A percentile compares a stretch with the other conserved stretches of the same genome.
Evolutionary conservation across 331 rosid genomes (phyloP).

Genomic region (Malus hybrid): DNA sequence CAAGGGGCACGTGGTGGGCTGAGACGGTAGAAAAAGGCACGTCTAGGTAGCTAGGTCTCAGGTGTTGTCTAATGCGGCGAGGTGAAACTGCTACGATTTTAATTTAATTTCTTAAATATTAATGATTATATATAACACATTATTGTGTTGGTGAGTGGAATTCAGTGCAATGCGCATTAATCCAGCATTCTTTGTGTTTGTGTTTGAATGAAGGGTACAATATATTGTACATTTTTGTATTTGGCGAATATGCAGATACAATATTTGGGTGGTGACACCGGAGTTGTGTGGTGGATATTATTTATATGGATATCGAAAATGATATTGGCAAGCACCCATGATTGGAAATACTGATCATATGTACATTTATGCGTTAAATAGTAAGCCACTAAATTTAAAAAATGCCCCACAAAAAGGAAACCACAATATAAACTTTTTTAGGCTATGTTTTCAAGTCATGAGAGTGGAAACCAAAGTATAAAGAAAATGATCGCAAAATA

Average conservation of each 20-base stretch:
- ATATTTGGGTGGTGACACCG: background rate
- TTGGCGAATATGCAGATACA: background rate
- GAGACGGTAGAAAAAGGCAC: slow-evolving; percentile 7
- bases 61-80: too few relatives aligned
- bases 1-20: background rate
- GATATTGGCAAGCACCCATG: slow-evolving; percentile 5
- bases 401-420: background rate
- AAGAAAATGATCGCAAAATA: too few relatives aligned
- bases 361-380: background rate
- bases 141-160: background rate
- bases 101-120: too few relatives aligned
- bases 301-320: background rate
- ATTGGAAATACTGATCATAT: background rate
- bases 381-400: background rate
- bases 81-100: background rate
- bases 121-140: background rate
- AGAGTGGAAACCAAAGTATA: background rate
- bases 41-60: slow-evolving; percentile 18
- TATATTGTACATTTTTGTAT: background rate
- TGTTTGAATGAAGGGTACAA: background rate
- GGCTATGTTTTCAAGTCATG: background rate
- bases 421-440: background rate
- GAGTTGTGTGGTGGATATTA: slow-evolving; percentile 1
- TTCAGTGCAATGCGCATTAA: background rate
- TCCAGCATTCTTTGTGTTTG: background rate